Base-by-base conservation (phyloP, 257 asterid genomes). In the Penstemon newberryi region DNA sequence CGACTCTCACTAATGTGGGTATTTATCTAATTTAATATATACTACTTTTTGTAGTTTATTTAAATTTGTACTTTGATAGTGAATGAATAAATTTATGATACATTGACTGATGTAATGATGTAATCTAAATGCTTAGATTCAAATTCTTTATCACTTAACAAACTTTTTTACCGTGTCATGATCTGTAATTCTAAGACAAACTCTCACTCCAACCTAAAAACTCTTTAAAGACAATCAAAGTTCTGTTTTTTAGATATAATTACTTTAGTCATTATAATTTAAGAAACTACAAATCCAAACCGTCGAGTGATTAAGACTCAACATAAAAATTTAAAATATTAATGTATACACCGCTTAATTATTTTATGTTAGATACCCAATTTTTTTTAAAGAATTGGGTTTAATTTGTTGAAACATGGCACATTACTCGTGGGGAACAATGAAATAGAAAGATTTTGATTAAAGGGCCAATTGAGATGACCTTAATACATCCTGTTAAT, bases 341-440 rank as follows among this genome's bases (percentile, higher is more conserved):
- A 1, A 19, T 10, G 9, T 6, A 15, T 25, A 12, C 46, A 50
- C 60, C 11, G 39, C 42, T 42, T 42, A 39, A 62, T 53, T 53
- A 43, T 38, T n/a, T 1, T 7, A 19, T 18, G 33, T 19, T 36
- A 37, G 47, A 5, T 66, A 39, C 0, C 36, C 38, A 44, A 11
- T 8, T 6, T 5, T 15, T 19, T 44, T 4, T 52, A 6, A 51
- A 62, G 56, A 60, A 13, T 18, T 50, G 13, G 4, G 18, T 3
- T 5, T 54, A 57, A 70, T 18, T 38, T 8, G 43, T 59, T 18
- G 68, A 73, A 84, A 75, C 80, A 78, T 63, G 54, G 68, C 79
- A 75, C 85, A 75, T 71, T 78, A 68, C 78, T 69, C 79, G 63
- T 77, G 86, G 90, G 95, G 83, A 68, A 80, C 92, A 85, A 51